Base-by-base conservation (phyloP, 2,329 filamentous ascomycete species). In the Venturia aucupariae region DNA sequence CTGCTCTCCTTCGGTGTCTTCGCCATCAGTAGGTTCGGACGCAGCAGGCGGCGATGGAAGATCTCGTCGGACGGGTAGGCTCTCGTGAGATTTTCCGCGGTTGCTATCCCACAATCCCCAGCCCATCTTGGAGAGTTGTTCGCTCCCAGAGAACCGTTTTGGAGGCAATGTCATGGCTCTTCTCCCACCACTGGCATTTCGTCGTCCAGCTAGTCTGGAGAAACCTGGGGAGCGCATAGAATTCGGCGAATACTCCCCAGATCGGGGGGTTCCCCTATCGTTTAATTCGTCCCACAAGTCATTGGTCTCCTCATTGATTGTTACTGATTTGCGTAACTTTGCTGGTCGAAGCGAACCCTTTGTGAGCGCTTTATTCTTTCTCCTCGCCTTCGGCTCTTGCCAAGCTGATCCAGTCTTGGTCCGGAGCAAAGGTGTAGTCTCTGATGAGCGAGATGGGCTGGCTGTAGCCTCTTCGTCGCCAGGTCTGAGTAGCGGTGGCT, bases 251-350 rank as follows among this genome's bases (percentile, higher is more conserved):
- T 51, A 54, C 19, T 46, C 41, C 11, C 41, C 61, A 44, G 38
- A 41, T n/a, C 57, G 63, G 19, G 22, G 30, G 65, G 72, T 71
- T 27, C 85, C 82, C 48, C 88, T 85, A 70, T 96, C 92, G 71
- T 94, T 88, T 17, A 96, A 81, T 73, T 95, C 91, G 64, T 86
- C 89, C 92, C 91, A 96, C 39, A 96, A 94, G 69, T 94, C 90
- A 42, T 86, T 86, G 0, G 85, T 84, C 72, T 94, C 89, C 65
- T 84, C 78, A 27, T 32, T 41, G 80, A 84, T 84, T 63, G 85
- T 80, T 22, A 80, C 81, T 70, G 75, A 74, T 24, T 74, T 70
- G 24, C 75, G 72, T 27, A 54, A 27, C 27, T 57, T 61, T 30
- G 64, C 42, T 38, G 61, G 51, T 13, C 61, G 42, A n/a, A 65